Evolutionary conservation across 2,329 filamentous ascomycete genomes (phyloP).

Genomic region (Alternaria hordeiaustralica): DNA sequence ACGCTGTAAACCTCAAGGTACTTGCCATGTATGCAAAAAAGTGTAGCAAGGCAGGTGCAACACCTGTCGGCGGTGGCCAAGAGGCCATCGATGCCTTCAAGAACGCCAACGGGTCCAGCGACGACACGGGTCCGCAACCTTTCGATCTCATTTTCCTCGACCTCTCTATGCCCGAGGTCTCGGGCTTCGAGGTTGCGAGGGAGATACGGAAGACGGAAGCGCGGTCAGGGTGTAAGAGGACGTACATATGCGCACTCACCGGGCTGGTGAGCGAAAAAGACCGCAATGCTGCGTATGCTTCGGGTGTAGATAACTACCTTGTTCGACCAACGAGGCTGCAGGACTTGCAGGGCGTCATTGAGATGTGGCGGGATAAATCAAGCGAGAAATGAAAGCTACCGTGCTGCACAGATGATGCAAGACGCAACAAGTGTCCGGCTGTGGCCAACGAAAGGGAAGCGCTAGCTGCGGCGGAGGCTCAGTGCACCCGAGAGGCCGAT

Average conservation of each 20-base stretch:
- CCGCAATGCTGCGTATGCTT: constrained; percentile 10
- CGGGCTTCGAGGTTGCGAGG: constrained; percentile 11
- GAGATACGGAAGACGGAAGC: constrained; percentile 10
- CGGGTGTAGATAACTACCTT: constrained; percentile 11
- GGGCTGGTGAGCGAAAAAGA: constrained; percentile 10
- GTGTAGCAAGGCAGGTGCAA: constrained; percentile 5
- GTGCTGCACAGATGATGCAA: not conserved
- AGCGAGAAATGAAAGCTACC: not conserved
- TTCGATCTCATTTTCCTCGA: constrained; percentile 14
- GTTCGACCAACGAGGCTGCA: constrained; percentile 2
- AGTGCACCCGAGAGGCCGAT: constrained; percentile 1
- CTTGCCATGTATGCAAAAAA: constrained; percentile 10
- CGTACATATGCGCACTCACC: constrained; percentile 12
- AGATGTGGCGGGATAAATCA: constrained; percentile 2
- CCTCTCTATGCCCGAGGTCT: constrained; percentile 9
- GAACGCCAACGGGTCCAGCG: not conserved
- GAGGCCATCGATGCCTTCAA: constrained; percentile 10
- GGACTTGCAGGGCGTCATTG: constrained; percentile 4
- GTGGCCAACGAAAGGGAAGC: not conserved
- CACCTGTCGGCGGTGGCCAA: constrained; percentile 5
- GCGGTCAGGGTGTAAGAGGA: not conserved
- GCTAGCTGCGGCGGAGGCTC: constrained; percentile 1
- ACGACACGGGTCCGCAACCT: not conserved
- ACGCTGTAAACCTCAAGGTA: constrained; percentile 11
- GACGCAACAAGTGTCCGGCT: not conserved